Evolutionary conservation across 495 filamentous ascomycete species (phyloP), one percentile per base, ranked within the genome.

Genomic region (Lophiostoma macrostomum): DNA sequence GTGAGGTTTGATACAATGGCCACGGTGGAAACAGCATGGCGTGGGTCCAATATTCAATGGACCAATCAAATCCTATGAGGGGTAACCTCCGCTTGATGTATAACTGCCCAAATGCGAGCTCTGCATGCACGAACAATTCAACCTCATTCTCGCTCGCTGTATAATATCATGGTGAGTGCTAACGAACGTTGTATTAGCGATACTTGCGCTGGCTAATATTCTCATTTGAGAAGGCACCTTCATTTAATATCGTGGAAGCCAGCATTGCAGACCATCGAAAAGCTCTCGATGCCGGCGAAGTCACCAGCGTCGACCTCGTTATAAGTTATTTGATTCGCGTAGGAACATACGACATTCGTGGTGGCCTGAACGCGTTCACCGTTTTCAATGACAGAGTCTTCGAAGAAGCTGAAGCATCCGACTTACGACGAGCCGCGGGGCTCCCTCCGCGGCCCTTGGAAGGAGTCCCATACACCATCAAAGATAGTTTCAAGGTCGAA

Each of bases 391-490:
- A 38, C 7, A 14, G 39, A n/a, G 57, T 68, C 28, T 64, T 70
- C 50, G 64, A 70, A 10, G 68, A 69, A 48, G 68, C 68, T 0
- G 37, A 39, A 5, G 69, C 68, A 11, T 68, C 64, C 0, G 69
- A 72, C 50, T 44, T 56, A 16, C 48, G 56, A 23, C 57, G 68
- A 13, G 57, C 57, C n/a, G 32, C 41, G 20, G 63, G 57, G 31
- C 16, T 38, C 22, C 23, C 49, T 1, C 31, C 31, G 6, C 34
- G 63, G 11, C 46, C 29, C 0, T 46, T 67, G 5, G 67, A 67
- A 45, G 64, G 69, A 31, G 70, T 70, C 36, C 66, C 67, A 8
- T 70, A 56, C 50, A 67, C 64, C 14, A 41, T 70, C 34, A 71
- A 70, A 38, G 69, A 71, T 35, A 66, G 62, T 48, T 69, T 61